Percentiles rank a stretch among this genome's conserved stretches.
Evolutionary conservation across 495 filamentous ascomycete genomes (phyloP).

Genomic region (Xeromyces bisporus): DNA sequence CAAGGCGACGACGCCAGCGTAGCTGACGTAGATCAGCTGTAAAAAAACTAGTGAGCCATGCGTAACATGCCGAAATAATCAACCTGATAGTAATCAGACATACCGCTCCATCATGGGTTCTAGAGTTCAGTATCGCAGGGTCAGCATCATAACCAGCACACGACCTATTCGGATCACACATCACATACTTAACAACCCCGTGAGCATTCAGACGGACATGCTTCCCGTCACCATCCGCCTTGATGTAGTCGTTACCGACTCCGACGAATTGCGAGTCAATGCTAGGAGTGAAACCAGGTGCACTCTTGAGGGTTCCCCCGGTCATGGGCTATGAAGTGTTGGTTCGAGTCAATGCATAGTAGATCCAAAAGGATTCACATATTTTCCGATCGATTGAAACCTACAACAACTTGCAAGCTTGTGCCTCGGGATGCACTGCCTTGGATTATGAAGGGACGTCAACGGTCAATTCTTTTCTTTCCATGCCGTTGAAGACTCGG

Average conservation of each 20-base stretch:
- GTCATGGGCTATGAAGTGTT: slow-evolving; percentile 20
- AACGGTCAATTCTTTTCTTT: neutral
- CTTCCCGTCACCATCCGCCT: slow-evolving; percentile 27
- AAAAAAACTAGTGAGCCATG: too few species aligned
- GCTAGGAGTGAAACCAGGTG: slow-evolving; percentile 20
- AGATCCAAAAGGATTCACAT: too few species aligned
- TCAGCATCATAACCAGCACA: too few species aligned
- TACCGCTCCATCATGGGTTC: slow-evolving; percentile 16
- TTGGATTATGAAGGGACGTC: neutral
- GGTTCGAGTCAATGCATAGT: slow-evolving; percentile 8
- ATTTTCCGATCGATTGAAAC: too few species aligned
- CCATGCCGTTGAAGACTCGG: too few species aligned
- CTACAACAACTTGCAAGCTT: slow-evolving; percentile 12
- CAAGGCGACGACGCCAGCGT: slow-evolving; percentile 30
- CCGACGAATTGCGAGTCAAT: slow-evolving; percentile 33
- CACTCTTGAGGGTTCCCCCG: slow-evolving; percentile 25
- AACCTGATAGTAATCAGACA: too few species aligned
- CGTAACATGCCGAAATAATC: too few species aligned
- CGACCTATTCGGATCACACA: too few species aligned
- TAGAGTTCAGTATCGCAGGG: slow-evolving; percentile 1
- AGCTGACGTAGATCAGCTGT: slow-evolving; percentile 29
- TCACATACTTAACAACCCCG: slow-evolving; percentile 22
- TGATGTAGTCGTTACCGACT: slow-evolving; percentile 36
- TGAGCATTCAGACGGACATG: slow-evolving; percentile 36
- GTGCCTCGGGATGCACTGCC: slow-evolving; percentile 9